Percentiles rank a stretch among this genome's conserved stretches.
Evolutionary conservation across 2,329 filamentous ascomycete genomes (phyloP).

Genomic region (Colletotrichum graminicola): DNA sequence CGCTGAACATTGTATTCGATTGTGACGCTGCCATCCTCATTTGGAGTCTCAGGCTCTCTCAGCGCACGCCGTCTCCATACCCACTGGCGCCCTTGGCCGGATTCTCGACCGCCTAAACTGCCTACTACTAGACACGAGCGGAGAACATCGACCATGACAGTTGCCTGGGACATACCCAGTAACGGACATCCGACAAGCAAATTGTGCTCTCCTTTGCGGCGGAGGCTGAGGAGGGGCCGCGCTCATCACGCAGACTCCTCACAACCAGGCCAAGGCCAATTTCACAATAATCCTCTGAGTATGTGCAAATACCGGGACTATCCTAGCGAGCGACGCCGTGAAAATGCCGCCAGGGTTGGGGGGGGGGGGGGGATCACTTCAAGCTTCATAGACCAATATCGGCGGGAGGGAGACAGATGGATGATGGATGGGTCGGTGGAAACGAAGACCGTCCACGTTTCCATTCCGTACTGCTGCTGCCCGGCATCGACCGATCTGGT

Average conservation of each 20-base stretch:
- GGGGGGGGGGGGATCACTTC: too few species aligned
- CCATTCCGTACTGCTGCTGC: constrained; percentile 1
- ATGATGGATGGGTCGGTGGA: constrained; percentile 3
- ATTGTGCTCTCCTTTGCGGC: not conserved
- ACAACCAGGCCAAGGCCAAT: not conserved
- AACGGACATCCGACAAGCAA: constrained; percentile 32
- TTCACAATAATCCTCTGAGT: not conserved
- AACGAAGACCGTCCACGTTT: constrained; percentile 1
- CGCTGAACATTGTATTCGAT: not conserved
- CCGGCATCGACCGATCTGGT: constrained; percentile 4
- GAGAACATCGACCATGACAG: constrained; percentile 21
- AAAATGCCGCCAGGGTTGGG: not conserved
- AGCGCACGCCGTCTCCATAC: constrained; percentile 3
- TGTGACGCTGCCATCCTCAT: constrained; percentile 13
- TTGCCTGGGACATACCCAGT: constrained; percentile 3
- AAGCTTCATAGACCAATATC: constrained; percentile 3
- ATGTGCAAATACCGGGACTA: not conserved
- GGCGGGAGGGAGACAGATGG: constrained; percentile 3
- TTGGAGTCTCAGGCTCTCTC: constrained; percentile 14
- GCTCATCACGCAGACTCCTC: not conserved
- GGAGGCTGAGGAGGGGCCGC: not conserved
- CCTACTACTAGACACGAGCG: not conserved
- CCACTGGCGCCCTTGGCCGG: constrained; percentile 12
- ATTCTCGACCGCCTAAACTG: constrained; percentile 6
- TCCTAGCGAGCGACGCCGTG: not conserved